Evolutionary conservation across 306 rosid species (phyloP), one percentile per base, ranked within the genome.

Genomic region (Datisca glomerata): DNA sequence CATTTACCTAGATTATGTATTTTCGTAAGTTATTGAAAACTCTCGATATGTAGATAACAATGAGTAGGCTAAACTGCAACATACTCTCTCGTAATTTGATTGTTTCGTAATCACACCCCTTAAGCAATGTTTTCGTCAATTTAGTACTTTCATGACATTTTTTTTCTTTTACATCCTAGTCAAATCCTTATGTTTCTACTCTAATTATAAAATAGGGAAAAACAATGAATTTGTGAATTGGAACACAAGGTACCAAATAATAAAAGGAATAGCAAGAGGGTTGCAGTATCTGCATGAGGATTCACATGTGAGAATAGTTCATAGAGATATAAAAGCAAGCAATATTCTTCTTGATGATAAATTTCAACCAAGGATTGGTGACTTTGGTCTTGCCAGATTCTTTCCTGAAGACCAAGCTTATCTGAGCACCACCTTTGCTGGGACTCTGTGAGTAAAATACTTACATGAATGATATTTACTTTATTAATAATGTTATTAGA

Each of bases 331-430:
- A 58, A 87, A 87, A 64, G 96, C 96, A 37, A 87, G 94, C 64
- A 87, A 82, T 57, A 76, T 87, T 74, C 94, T 87, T 65, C 97
- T 87, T 42, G 93, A 87, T 47, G 82, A 67, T 1, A 82, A 77
- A 65, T 72, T 74, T 63, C 93, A 62, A 41, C 85, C 94, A 1
- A 87, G 60, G 78, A 87, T 87, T 28, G 94, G 96, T 39, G 96
- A 87, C 56, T 87, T 87, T 41, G 94, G 94, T 24, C 66, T 87
- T 21, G 96, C 96, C 22, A 71, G 89, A 61, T 87, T 87, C 78
- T 79, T 87, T 60, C 96, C 94, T 15, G 97, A 87, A 51, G 94
- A 79, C 41, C 89, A 87, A 79, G 79, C 81, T 55, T 83, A 76
- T 61, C 78, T 87, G 35, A 87, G 97, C 55, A 79, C 97, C 28